Conservation (phyloP, 805 yeast species). For the Wickerhamiella galacta region DNA sequence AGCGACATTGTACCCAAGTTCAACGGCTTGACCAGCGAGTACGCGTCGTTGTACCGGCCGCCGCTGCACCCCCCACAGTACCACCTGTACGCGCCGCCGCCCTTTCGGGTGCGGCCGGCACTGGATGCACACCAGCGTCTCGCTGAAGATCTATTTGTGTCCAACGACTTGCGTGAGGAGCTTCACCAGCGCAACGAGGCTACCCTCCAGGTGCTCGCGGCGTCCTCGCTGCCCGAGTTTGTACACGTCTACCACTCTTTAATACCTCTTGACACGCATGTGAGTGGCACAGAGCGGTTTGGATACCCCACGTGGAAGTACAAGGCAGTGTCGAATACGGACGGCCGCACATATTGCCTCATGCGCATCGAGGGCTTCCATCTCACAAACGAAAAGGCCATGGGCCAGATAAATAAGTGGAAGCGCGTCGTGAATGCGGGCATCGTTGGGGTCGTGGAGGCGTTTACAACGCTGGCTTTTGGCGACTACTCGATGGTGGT, state of each 20-base stretch:
- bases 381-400: slow-evolving; percentile 38
- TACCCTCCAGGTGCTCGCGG: slow-evolving; percentile 47
- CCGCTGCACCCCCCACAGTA: slow-evolving; percentile 37
- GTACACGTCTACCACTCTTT: slow-evolving; percentile 75
- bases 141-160: slow-evolving; percentile 52
- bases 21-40: slow-evolving; percentile 1
- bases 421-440: slow-evolving; percentile 34
- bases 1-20: neutral
- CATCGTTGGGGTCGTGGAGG: slow-evolving; percentile 54
- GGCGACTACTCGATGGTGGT: slow-evolving; percentile 62
- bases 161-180: slow-evolving; percentile 52
- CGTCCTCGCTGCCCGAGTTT: slow-evolving; percentile 48
- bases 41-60: slow-evolving; percentile 11
- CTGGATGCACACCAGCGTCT: slow-evolving; percentile 57
- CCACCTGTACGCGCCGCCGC: slow-evolving; percentile 79
- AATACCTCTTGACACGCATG: slow-evolving; percentile 51
- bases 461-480: slow-evolving; percentile 75
- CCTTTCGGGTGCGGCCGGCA: slow-evolving; percentile 34
- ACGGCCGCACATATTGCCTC: slow-evolving; percentile 64
- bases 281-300: slow-evolving; percentile 22
- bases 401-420: slow-evolving; percentile 55
- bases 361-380: slow-evolving; percentile 51
- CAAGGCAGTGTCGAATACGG: slow-evolving; percentile 62
- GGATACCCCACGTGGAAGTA: slow-evolving; percentile 47
- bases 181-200: slow-evolving; percentile 67